Conservation (phyloP, 1,139 yeast genomes). For the Taphrina wiesneri region DNA sequence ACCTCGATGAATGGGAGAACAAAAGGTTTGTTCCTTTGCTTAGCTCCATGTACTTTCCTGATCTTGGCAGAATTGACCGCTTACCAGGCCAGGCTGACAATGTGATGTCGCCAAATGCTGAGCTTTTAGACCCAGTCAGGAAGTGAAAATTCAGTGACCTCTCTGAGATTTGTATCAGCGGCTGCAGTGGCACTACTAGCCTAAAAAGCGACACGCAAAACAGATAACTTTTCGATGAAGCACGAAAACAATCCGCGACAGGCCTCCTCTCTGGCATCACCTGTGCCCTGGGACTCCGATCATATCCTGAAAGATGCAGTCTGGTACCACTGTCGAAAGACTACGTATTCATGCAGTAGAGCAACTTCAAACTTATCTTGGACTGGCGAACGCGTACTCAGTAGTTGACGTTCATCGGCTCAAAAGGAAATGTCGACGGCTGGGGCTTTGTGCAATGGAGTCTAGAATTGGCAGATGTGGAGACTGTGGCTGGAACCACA, state of each 20-base stretch:
- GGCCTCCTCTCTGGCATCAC: too few relatives aligned
- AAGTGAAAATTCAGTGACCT: too few relatives aligned
- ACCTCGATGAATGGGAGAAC: constrained; percentile 31
- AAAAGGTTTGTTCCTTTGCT: constrained; percentile 5
- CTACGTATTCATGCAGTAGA: too few relatives aligned
- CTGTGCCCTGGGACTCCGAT: too few relatives aligned
- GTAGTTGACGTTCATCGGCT: neutral
- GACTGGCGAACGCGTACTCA: too few relatives aligned
- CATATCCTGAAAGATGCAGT: neutral
- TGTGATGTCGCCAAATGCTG: constrained; percentile 14
- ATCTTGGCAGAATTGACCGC: constrained; percentile 4
- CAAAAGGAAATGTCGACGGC: neutral
- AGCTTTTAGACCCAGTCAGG: neutral
- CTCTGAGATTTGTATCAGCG: too few relatives aligned
- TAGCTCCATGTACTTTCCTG: neutral
- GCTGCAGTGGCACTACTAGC: neutral
- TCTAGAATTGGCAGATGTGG: neutral
- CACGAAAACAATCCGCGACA: too few relatives aligned
- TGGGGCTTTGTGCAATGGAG: neutral
- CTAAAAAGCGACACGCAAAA: neutral
- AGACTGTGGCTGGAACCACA: neutral
- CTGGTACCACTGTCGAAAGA: neutral
- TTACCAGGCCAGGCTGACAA: constrained; percentile 27
- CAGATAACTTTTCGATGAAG: neutral
- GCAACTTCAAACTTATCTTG: too few relatives aligned